Percentiles rank a stretch among this genome's conserved stretches.
Evolutionary conservation across 192 early-diverging fungal genomes (phyloP).

Genomic region (Coemansia interrupta): DNA sequence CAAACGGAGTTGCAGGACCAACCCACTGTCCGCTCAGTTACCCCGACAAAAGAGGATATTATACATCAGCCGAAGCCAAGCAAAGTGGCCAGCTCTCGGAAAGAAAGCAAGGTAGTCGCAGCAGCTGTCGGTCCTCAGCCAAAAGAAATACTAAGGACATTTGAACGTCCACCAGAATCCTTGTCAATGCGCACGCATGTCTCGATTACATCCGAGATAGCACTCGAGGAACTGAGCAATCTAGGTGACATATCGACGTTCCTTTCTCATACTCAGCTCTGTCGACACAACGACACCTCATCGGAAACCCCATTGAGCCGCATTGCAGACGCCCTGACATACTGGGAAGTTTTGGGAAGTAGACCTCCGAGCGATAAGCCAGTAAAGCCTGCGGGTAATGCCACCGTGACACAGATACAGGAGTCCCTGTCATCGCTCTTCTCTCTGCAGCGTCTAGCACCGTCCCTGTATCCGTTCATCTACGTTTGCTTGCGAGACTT

Average conservation of each 20-base stretch:
- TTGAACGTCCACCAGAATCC: constrained; percentile 38
- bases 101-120: background rate
- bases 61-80: no score
- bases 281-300: background rate
- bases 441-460: constrained; percentile 22
- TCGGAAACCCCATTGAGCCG: constrained; percentile 6
- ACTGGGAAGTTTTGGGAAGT: constrained; percentile 23
- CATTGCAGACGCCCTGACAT: constrained; percentile 32
- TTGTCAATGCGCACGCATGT: constrained; percentile 44
- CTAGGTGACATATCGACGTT: constrained; percentile 18
- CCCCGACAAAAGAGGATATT: no score
- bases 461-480: constrained; percentile 32
- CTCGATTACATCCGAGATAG: constrained; percentile 14
- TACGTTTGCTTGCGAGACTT: constrained; percentile 35
- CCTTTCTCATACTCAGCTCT: constrained; percentile 26
- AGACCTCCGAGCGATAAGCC: background rate
- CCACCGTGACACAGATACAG: constrained; percentile 14
- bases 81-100: no score
- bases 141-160: constrained; percentile 3
- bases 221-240: constrained; percentile 12
- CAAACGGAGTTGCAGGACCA: no score
- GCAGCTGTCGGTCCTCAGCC: background rate
- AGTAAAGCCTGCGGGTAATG: background rate
- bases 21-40: no score
- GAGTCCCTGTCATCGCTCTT: constrained; percentile 31